Percentiles rank a stretch among this genome's conserved stretches.
phyloP scores from a whole-genome alignment of 108 stramenopile species.

The Cyclotella baltica region DNA sequence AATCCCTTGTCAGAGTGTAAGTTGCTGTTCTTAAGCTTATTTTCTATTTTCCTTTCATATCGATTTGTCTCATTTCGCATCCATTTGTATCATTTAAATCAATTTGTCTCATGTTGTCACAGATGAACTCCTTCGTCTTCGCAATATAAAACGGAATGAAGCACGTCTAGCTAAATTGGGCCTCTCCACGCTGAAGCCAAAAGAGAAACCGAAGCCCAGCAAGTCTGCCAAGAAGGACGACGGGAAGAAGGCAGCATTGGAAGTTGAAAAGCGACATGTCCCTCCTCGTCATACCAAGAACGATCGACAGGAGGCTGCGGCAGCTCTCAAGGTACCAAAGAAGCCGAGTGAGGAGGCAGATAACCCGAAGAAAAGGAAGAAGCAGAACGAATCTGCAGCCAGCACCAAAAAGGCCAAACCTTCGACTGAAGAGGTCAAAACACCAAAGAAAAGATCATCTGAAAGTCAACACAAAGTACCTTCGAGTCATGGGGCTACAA shows the following conservation, averaged over 20 bases:
- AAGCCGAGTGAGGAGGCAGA: not conserved
- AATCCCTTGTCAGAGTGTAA: not conserved
- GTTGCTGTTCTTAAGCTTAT: no score
- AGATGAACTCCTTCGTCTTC: constrained; percentile 47
- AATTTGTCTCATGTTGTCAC: not conserved
- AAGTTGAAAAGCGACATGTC: not conserved
- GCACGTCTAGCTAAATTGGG: constrained; percentile 44
- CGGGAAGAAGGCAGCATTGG: not conserved
- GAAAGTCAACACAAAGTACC: not conserved
- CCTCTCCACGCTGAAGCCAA: not conserved
- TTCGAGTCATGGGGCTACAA: no score
- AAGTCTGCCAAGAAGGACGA: not conserved
- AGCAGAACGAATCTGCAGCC: not conserved
- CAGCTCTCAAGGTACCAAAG: not conserved
- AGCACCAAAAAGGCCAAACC: not conserved
- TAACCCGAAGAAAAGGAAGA: not conserved
- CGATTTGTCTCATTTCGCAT: no score
- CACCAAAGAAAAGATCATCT: not conserved
- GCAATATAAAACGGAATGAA: constrained; percentile 50
- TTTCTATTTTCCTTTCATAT: no score
- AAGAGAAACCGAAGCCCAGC: not conserved
- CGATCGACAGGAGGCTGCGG: not conserved
- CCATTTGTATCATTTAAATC: not conserved
- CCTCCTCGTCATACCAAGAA: constrained; percentile 6
- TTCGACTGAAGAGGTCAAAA: not conserved